These are phyloP conservation scores for Rosa multiflora DNA, from an alignment of 306 rosid species.

Conservation along the genomic window DNA sequence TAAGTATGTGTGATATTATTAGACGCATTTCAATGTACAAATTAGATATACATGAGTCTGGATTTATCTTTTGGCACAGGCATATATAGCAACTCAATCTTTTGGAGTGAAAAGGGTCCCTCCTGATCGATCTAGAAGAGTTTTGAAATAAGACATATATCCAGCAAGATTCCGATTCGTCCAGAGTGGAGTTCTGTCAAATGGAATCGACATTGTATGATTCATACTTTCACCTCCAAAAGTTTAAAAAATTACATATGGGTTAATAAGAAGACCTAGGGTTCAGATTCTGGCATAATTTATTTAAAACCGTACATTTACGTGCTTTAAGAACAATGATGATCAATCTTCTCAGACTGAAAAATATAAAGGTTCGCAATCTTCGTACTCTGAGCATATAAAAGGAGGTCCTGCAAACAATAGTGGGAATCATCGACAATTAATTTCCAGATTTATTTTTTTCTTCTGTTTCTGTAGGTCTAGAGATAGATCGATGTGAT, in stretches of 20 bases:
- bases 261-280: neutral
- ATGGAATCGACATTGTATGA: neutral
- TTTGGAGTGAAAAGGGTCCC: neutral
- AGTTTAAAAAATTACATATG: neutral
- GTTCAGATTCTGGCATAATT: neutral
- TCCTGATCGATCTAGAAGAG: neutral
- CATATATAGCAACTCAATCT: neutral
- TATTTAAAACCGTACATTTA: neutral
- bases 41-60: neutral
- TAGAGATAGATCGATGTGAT: neutral
- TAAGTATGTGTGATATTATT: too few species aligned
- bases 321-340: neutral
- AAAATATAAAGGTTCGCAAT: neutral
- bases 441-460: neutral
- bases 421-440: neutral
- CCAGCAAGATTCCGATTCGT: neutral
- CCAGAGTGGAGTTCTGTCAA: neutral
- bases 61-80: neutral
- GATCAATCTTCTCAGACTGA: neutral
- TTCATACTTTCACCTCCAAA: too few species aligned
- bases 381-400: neutral
- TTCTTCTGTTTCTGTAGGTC: neutral
- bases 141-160: neutral
- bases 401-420: constrained; percentile 1
- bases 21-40: too few species aligned